phyloP scores from a whole-genome alignment of 306 rosid species.

The peach (Prunus persica) region DNA sequence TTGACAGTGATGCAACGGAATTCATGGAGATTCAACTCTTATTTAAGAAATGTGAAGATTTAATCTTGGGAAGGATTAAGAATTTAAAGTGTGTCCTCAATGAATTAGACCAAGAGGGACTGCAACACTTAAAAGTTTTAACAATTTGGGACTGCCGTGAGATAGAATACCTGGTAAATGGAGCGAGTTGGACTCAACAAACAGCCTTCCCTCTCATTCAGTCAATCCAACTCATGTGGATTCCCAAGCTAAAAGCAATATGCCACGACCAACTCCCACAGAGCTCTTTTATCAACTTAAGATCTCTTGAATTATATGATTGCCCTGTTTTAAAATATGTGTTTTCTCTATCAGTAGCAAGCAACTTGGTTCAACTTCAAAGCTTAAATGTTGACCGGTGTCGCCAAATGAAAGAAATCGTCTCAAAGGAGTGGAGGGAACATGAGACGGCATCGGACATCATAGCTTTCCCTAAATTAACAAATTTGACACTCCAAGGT shows the following conservation, averaged over 20 bases:
- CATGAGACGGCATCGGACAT: not conserved
- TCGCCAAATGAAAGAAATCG: not conserved
- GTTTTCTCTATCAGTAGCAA: not conserved
- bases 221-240: accelerated
- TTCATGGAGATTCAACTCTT: not conserved
- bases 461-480: not conserved
- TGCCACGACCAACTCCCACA: too few relatives aligned
- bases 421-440: not conserved
- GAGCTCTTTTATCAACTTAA: too few relatives aligned
- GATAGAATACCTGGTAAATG: not conserved
- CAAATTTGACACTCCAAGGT: accelerated
- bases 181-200: not conserved
- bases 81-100: not conserved
- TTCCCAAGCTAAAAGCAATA: too few relatives aligned
- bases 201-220: not conserved
- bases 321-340: not conserved
- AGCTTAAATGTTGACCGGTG: not conserved
- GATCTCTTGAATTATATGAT: too few relatives aligned
- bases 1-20: accelerated
- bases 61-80: accelerated
- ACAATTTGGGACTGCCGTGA: accelerated
- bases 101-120: not conserved
- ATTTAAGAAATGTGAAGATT: not conserved
- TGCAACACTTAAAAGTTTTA: not conserved
- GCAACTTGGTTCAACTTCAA: not conserved